Base-by-base conservation (phyloP, 306 rosid genomes). In the Acacia melanoxylon region DNA sequence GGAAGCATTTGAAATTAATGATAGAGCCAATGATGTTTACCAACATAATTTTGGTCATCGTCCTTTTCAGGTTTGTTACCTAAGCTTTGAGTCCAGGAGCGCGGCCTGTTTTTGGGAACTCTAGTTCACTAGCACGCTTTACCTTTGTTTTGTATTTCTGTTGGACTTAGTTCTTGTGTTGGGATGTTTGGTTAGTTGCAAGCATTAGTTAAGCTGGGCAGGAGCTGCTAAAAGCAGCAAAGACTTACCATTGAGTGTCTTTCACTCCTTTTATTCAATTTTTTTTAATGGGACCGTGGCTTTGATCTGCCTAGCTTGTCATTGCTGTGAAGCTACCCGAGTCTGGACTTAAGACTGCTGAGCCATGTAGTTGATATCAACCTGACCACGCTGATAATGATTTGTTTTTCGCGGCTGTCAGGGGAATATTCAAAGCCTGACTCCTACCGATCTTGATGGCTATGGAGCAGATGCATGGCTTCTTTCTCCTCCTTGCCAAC, bases 401-500 rank as follows among this genome's bases (percentile, higher is more conserved):
- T 69, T 42, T 72, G 10, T 35, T 65, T 75, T 25, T 68, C 72
- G 5, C 63, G 88, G 74, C 62, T 72, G 82, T 19, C 29, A 95
- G 99, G 98, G 98, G 71, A 95, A 92, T 85, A 93, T 95, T 78
- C 97, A 93, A 86, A 86, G 90, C 83, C 85, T 95, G 82, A 88
- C 94, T 79, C 93, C 97, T 54, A 72, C 90, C 69, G 96, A 95
- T 86, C 87, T 95, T 46, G 94, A 92, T 88, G 78, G 87, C 31
- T 92, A 88, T 76, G 78, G 81, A 17, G 97, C 96, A 0, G 88
- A 89, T 20, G 97, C 88, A 20, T 93, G 99, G 98, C 97, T 95
- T 85, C 96, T 93, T 83, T 95, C 99, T 75, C 98, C 98, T 85
- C 99, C 99, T 48, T 95, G 99, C 87, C 99, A 95, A 86, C 99